Evolutionary conservation across 2,329 filamentous ascomycete species (phyloP).

Genomic region (Canariomyces notabilis): DNA sequence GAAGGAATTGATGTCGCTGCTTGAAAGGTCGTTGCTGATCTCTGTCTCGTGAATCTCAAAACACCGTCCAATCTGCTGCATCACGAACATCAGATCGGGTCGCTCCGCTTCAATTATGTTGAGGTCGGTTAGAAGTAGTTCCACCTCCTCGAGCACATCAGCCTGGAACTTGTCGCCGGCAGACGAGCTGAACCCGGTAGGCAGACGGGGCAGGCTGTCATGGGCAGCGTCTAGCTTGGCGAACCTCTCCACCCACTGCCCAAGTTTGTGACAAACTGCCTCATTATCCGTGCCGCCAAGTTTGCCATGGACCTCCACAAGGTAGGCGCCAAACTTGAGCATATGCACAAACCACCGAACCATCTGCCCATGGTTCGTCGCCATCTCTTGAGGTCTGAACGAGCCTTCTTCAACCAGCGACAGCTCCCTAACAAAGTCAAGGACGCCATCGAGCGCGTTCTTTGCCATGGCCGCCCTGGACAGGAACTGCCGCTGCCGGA

Average conservation of each 20-base stretch:
- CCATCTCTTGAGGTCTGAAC: constrained; percentile 16
- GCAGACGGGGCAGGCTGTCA: constrained; percentile 43
- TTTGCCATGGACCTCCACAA: constrained; percentile 63
- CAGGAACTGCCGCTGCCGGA: constrained; percentile 55
- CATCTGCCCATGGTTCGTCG: constrained; percentile 27
- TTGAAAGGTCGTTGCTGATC: constrained; percentile 11
- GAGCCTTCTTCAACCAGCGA: constrained; percentile 23
- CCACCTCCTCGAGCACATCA: constrained; percentile 35
- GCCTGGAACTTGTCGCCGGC: constrained; percentile 31
- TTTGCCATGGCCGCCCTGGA: constrained; percentile 36
- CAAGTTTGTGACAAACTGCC: constrained; percentile 40
- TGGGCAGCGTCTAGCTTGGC: constrained; percentile 39
- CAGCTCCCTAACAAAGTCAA: constrained; percentile 35
- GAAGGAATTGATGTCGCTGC: constrained; percentile 39
- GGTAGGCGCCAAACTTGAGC: constrained; percentile 55
- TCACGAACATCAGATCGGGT: constrained; percentile 58
- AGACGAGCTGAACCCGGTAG: constrained; percentile 44
- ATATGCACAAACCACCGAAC: constrained; percentile 63
- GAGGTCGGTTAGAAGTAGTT: constrained; percentile 38
- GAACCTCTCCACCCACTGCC: constrained; percentile 47
- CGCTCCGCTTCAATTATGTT: constrained; percentile 39
- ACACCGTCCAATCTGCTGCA: constrained; percentile 65
- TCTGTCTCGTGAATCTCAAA: constrained; percentile 33
- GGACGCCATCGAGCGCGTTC: constrained; percentile 34
- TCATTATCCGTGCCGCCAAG: constrained; percentile 52